Evolutionary conservation across 805 yeast species (phyloP), one percentile per base, ranked within the genome.

Genomic region (Wickerhamiella sergipiensis): DNA sequence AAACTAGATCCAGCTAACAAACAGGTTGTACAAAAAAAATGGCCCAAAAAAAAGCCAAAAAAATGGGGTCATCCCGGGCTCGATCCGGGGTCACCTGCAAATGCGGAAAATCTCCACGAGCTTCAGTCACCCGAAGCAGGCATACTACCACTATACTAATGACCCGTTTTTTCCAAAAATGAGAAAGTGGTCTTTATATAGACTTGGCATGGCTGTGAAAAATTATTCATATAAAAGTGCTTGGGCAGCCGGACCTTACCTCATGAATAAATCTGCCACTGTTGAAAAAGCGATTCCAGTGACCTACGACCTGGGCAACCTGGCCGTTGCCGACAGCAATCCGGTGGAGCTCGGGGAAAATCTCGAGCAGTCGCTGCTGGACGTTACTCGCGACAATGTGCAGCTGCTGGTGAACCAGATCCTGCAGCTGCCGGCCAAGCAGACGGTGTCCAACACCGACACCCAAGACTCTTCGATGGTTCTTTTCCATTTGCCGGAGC

Each of bases 251-350:
- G 3, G 33, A 29, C 33, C 19, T 36, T 36, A 36, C 40, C 40
- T 36, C 33, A 29, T 33, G 36, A 43, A 39, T 39, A 58, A 53
- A 33, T 51, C 60, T 23, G 57, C 62, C 2, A 56, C 53, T 29
- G 97, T 92, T 36, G 94, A 86, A 47, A 89, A 89, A 67, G 83
- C 83, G 26, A 86, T 92, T 54, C 97, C 97, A 24, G 92, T 85
- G 48, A 72, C 80, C 3, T 90, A 77, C 64, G 98, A 92, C 66
- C 71, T 90, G 55, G 98, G 98, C 36, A 85, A 90, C 66, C 74
- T 92, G 50, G 83, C 96, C 5, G 85, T 85, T 2, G 89, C 86
- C 63, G 97, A 90, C 67, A 73, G 89, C 38, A 89, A 87, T 66
- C 95, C 95, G 19, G 68, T 90, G 57, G 94, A 85, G 57, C 68